Base-by-base conservation (phyloP, 164 flowering plant genomes). In the Cinnamomum chago region DNA sequence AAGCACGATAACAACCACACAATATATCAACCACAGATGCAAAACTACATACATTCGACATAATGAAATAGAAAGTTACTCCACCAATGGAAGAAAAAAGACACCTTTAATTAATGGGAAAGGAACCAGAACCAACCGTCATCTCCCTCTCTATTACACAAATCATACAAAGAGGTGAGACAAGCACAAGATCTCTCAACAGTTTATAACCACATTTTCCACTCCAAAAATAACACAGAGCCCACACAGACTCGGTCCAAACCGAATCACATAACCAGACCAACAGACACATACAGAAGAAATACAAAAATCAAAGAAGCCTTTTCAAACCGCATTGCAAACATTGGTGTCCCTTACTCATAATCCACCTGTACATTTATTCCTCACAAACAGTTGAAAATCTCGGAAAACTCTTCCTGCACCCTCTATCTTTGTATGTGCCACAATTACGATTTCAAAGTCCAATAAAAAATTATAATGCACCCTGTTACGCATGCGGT, bases 361-460 rank as follows among this genome's bases (percentile, higher is more conserved):
- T 14, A 18, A 47, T 67, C 69, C 69, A 25, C 69, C 69, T 67
- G 69, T 67, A 67, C 69, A 67, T 67, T 67, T 28, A 67, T 67
- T 67, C 69, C 69, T 67, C 47, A 17, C 9, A 6, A 30, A 28
- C 18, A 5, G 20, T 33, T 30, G 20, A 67, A 67, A 67, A 15
- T 28, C 47, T 15, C 50, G 3, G n/a, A 11, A 67, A 67, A 20
- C 60, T 55, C n/a, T 55, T 15, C 60, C 60, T 18, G 60, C 20
- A 55, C 60, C 20, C 5, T 15, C 60, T 55, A 14, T 55, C 60
- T 55, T 12, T 20, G n/a, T 17, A 15, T 55, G 60, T 55, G 60
- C 60, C 60, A 55, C 60, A 55, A 13, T 14, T 55, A 55, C 60
- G n/a, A 20, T 55, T 55, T 55, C n/a, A 55, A 55, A 55, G n/a